Percentiles rank a stretch among this genome's conserved stretches.
Evolutionary conservation across 495 filamentous ascomycete species (phyloP).

Genomic region (Articulospora tetracladia): DNA sequence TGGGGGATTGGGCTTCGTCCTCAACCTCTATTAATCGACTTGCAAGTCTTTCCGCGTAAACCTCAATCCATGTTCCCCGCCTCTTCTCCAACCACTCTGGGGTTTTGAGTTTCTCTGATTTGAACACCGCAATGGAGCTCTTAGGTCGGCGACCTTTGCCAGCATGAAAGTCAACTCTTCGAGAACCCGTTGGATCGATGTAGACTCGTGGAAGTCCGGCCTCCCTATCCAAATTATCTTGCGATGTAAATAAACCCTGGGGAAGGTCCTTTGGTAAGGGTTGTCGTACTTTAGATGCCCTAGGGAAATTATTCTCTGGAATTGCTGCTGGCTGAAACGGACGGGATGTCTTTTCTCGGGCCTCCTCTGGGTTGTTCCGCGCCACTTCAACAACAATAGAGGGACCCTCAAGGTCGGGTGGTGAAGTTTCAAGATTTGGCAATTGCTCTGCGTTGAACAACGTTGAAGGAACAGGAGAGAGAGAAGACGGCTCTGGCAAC

Average conservation of each 20-base stretch:
- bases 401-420: background rate
- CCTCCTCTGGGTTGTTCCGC: too few species aligned
- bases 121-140: constrained; percentile 15
- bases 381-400: background rate
- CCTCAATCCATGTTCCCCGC: constrained; percentile 5
- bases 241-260: background rate
- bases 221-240: constrained; percentile 2
- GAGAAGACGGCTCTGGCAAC: too few species aligned
- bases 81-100: constrained; percentile 7
- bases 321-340: background rate
- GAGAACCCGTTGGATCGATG: constrained; percentile 11
- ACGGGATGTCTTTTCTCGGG: background rate
- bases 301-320: background rate
- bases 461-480: too few species aligned
- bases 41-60: background rate
- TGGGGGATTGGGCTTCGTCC: background rate
- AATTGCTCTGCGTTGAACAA: too few species aligned
- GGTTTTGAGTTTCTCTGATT: constrained; percentile 12
- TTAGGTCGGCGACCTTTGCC: background rate
- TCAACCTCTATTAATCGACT: background rate
- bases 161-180: background rate
- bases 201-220: constrained; percentile 16
- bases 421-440: background rate
- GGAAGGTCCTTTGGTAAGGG: background rate
- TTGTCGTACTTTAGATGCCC: background rate